Percentiles rank a stretch among this genome's conserved stretches.
Conservation (phyloP, 345 rosid genomes). For the Salix koriyanagi region DNA sequence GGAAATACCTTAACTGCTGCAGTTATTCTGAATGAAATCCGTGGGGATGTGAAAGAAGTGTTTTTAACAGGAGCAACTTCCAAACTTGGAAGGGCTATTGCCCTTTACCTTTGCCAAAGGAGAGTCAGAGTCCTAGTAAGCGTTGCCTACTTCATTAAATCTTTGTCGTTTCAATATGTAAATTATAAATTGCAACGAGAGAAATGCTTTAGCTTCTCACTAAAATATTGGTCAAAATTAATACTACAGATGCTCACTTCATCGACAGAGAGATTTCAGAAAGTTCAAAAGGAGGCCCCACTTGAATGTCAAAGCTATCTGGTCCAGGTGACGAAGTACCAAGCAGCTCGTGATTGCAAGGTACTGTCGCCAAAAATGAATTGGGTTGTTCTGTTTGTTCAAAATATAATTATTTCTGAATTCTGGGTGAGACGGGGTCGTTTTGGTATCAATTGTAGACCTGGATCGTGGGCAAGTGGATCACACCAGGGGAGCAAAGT, state of each 20-base stretch:
- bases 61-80: slow-evolving; percentile 97
- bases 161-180: neutral
- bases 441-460: slow-evolving; percentile 56
- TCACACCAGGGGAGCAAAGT: slow-evolving; percentile 76
- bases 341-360: slow-evolving; percentile 84
- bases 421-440: neutral
- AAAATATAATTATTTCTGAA: neutral
- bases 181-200: neutral
- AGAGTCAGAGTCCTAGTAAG: slow-evolving; percentile 85
- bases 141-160: neutral
- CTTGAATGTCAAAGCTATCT: slow-evolving; percentile 67
- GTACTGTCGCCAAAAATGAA: slow-evolving; percentile 25
- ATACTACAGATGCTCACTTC: slow-evolving; percentile 74
- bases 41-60: slow-evolving; percentile 68
- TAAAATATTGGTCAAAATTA: neutral
- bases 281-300: slow-evolving; percentile 82
- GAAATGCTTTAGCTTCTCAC: too few relatives aligned
- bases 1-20: slow-evolving; percentile 98
- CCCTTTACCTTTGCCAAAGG: slow-evolving; percentile 80
- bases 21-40: slow-evolving; percentile 77
- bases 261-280: slow-evolving; percentile 79
- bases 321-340: slow-evolving; percentile 92
- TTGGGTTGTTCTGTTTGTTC: neutral
- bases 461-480: slow-evolving; percentile 99
- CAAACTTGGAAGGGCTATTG: slow-evolving; percentile 95